Evolutionary conservation across 2,329 filamentous ascomycete species (phyloP).

Genomic region (Nemania sp.): DNA sequence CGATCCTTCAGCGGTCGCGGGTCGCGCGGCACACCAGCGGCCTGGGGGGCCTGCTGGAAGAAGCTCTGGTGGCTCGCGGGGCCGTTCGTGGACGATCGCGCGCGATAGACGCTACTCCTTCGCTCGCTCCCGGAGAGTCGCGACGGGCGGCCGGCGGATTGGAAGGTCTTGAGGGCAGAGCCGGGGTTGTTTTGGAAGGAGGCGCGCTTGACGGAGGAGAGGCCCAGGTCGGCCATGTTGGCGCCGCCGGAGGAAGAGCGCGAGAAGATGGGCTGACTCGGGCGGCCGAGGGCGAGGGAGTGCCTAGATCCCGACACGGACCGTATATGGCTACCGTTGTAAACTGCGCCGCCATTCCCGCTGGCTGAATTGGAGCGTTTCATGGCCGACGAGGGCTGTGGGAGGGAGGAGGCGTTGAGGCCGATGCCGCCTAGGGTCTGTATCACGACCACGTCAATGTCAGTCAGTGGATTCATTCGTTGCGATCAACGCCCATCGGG

Average conservation of each 20-base stretch:
- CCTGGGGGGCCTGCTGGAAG: slow-evolving; percentile 83
- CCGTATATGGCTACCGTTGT: slow-evolving; percentile 74
- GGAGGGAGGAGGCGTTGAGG: slow-evolving; percentile 79
- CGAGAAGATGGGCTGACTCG: slow-evolving; percentile 84
- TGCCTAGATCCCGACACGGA: slow-evolving; percentile 83
- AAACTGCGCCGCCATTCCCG: slow-evolving; percentile 65
- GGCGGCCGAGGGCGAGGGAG: slow-evolving; percentile 81
- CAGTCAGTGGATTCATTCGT: slow-evolving; percentile 26
- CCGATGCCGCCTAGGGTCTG: slow-evolving; percentile 87
- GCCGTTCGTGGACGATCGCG: slow-evolving; percentile 69
- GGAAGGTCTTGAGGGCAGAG: slow-evolving; percentile 71
- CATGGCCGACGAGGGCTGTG: slow-evolving; percentile 89
- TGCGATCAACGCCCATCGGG: slow-evolving; percentile 10
- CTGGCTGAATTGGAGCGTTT: slow-evolving; percentile 86
- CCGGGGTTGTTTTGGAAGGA: slow-evolving; percentile 71
- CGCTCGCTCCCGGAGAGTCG: slow-evolving; percentile 61
- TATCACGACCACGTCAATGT: slow-evolving; percentile 22
- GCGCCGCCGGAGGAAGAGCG: slow-evolving; percentile 82
- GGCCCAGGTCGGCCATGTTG: slow-evolving; percentile 77
- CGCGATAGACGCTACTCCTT: slow-evolving; percentile 81
- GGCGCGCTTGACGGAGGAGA: slow-evolving; percentile 82
- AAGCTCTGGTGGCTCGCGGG: slow-evolving; percentile 86
- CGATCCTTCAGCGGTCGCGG: slow-evolving; percentile 84
- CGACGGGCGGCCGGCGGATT: slow-evolving; percentile 54
- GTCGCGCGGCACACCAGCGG: slow-evolving; percentile 82